Conservation (phyloP, 2,329 filamentous ascomycete genomes). For the Phoma sp. region DNA sequence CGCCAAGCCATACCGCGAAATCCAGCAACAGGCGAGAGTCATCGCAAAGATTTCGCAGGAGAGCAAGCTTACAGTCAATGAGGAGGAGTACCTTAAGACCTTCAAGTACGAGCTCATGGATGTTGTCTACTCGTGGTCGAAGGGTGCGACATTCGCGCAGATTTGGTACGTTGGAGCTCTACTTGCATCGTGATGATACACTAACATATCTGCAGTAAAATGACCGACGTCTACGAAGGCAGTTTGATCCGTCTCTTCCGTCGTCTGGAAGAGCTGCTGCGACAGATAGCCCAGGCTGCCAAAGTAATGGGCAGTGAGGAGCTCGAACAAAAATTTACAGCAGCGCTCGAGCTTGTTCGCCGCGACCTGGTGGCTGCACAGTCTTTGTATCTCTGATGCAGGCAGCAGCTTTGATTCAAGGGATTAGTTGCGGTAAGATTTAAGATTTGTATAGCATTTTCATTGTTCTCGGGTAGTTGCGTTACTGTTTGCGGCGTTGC, state of each 20-base stretch:
- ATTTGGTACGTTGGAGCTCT: slow-evolving; percentile 76
- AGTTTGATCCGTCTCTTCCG: slow-evolving; percentile 96
- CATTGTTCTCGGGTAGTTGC: slow-evolving; percentile 20
- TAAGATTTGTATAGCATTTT: slow-evolving; percentile 20
- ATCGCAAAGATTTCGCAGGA: slow-evolving; percentile 95
- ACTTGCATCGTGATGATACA: background rate
- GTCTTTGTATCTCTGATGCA: slow-evolving; percentile 75
- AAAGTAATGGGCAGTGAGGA: slow-evolving; percentile 99
- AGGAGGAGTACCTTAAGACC: slow-evolving; percentile 87
- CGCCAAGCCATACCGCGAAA: slow-evolving; percentile 81
- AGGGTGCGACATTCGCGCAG: slow-evolving; percentile 86
- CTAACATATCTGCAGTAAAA: slow-evolving; percentile 71
- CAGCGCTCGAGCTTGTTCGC: slow-evolving; percentile 81
- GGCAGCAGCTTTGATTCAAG: slow-evolving; percentile 6
- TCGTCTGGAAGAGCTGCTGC: slow-evolving; percentile 87
- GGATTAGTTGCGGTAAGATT: slow-evolving; percentile 8
- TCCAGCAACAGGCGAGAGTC: slow-evolving; percentile 83
- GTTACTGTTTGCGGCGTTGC: slow-evolving; percentile 22
- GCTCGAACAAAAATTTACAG: slow-evolving; percentile 88
- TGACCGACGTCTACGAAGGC: slow-evolving; percentile 98
- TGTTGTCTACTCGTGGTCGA: slow-evolving; percentile 89
- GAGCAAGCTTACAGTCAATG: slow-evolving; percentile 91
- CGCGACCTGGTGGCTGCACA: slow-evolving; percentile 95
- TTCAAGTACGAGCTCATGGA: slow-evolving; percentile 98
- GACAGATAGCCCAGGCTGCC: slow-evolving; percentile 92